Conservation (phyloP, 768 basidiomycete species). For the Hemileccinum impolitum region DNA sequence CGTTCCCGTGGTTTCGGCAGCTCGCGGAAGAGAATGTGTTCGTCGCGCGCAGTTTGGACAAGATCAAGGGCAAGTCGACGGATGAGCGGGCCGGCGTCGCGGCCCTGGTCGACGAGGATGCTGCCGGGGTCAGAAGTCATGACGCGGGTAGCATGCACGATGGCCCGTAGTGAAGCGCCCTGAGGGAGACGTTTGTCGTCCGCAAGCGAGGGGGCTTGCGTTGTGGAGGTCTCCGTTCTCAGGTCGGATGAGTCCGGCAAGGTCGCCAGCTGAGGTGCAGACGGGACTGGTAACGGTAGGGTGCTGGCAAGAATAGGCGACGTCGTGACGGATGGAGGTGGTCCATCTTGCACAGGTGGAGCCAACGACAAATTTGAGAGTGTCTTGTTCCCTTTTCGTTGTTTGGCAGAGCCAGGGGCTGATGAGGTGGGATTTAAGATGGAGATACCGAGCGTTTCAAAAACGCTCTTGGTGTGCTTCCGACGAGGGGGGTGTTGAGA, state of each 20-base stretch:
- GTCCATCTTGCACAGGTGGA: conserved; percentile 11
- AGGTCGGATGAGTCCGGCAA: conserved; percentile 20
- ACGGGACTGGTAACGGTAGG: conserved; percentile 16
- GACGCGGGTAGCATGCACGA: conserved; percentile 80
- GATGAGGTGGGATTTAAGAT: conserved; percentile 51
- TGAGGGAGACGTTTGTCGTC: conserved; percentile 42
- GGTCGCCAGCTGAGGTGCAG: conserved; percentile 29
- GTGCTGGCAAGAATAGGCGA: conserved; percentile 18
- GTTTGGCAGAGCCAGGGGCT: conserved; percentile 24
- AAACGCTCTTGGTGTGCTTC: conserved; percentile 59
- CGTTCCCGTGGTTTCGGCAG: conserved; percentile 44
- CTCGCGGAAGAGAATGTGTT: conserved; percentile 45
- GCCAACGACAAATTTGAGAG: conserved; percentile 24
- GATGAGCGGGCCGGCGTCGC: conserved; percentile 59
- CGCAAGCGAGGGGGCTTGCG: conserved; percentile 21
- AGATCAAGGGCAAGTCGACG: conserved; percentile 63
- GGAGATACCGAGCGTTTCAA: conserved; percentile 69
- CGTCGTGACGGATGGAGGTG: conserved; percentile 9
- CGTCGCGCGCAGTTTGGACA: conserved; percentile 64
- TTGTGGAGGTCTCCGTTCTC: conserved; percentile 27
- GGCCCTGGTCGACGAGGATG: conserved; percentile 68
- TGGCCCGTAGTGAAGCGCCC: conserved; percentile 68
- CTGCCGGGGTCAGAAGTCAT: conserved; percentile 79
- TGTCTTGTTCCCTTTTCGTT: conserved; percentile 16
- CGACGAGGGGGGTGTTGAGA: conserved; percentile 27